These are phyloP conservation scores for Tilletia caries DNA, from an alignment of 1,284 basidiomycete genomes.

Conservation along the genomic window DNA sequence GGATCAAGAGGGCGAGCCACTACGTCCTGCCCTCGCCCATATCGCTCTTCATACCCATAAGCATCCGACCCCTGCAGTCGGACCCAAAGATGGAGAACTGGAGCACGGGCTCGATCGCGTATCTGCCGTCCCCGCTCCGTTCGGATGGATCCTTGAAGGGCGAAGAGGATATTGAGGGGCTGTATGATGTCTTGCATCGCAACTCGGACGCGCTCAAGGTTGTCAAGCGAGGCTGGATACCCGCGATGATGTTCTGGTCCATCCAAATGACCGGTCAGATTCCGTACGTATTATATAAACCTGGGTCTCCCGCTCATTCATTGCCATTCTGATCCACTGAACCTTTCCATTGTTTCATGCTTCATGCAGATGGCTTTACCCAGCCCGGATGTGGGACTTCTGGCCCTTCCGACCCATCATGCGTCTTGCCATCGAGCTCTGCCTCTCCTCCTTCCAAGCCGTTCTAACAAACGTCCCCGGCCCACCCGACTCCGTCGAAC, in stretches of 20 bases:
- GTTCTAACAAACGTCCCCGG: slow-evolving; percentile 52
- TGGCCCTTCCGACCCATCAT: neutral
- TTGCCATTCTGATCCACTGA: slow-evolving; percentile 13
- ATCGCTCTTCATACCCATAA: slow-evolving; percentile 46
- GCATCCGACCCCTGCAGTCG: slow-evolving; percentile 41
- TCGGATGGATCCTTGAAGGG: slow-evolving; percentile 13
- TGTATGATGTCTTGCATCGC: slow-evolving; percentile 42
- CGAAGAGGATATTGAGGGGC: slow-evolving; percentile 17
- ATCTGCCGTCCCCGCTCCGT: slow-evolving; percentile 28
- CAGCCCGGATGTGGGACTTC: slow-evolving; percentile 3
- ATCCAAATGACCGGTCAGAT: slow-evolving; percentile 38
- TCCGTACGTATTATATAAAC: slow-evolving; percentile 24
- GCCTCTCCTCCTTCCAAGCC: slow-evolving; percentile 33
- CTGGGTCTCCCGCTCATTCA: slow-evolving; percentile 13
- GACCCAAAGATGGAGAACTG: slow-evolving; percentile 45
- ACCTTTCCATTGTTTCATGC: neutral
- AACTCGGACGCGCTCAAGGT: slow-evolving; percentile 34
- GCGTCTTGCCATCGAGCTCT: neutral
- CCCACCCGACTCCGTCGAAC: slow-evolving; percentile 30
- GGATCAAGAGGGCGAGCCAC: slow-evolving; percentile 25
- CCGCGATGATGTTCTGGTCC: slow-evolving; percentile 33
- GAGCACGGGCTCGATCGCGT: slow-evolving; percentile 45
- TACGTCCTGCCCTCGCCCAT: slow-evolving; percentile 34
- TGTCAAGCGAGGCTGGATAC: slow-evolving; percentile 40
- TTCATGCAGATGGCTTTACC: neutral